Evolutionary conservation across 2,329 filamentous ascomycete genomes (phyloP).

Genomic region (Fonsecaea pedrosoi): DNA sequence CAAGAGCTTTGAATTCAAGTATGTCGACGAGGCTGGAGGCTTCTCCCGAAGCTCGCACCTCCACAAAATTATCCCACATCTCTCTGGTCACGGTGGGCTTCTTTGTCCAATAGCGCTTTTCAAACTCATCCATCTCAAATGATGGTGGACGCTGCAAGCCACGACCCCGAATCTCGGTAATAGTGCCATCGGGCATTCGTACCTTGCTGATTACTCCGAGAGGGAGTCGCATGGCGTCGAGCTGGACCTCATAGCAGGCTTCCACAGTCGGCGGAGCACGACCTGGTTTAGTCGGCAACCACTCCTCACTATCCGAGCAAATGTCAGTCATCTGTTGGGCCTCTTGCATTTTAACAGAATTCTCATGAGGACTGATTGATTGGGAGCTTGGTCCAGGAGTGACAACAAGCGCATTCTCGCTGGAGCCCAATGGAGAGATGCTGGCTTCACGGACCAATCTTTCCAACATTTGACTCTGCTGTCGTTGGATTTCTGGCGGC

Average conservation of each 20-base stretch:
- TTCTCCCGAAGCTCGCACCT: constrained; percentile 10
- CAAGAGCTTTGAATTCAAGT: constrained; percentile 16
- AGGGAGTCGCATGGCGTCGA: constrained; percentile 38
- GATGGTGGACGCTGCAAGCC: constrained; percentile 34
- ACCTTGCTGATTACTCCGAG: constrained; percentile 32
- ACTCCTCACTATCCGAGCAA: constrained; percentile 23
- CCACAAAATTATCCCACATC: constrained; percentile 31
- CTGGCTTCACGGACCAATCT: constrained; percentile 25
- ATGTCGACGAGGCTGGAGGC: constrained; percentile 5
- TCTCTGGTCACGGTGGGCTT: constrained; percentile 34
- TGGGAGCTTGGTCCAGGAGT: constrained; percentile 14
- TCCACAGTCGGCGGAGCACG: constrained; percentile 31
- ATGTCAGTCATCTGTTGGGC: background rate
- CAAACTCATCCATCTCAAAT: constrained; percentile 36
- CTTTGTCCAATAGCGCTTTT: constrained; percentile 33
- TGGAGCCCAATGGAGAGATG: constrained; percentile 27
- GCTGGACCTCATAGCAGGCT: constrained; percentile 34
- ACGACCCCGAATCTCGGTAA: constrained; percentile 35
- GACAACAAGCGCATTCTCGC: constrained; percentile 17
- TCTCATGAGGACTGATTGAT: constrained; percentile 3
- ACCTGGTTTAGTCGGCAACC: constrained; percentile 30
- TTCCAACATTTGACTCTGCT: constrained; percentile 34
- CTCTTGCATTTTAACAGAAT: background rate
- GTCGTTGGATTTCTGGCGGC: constrained; percentile 31
- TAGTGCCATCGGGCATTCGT: constrained; percentile 32